Percentiles rank a stretch among this genome's conserved stretches.
These are phyloP conservation scores for Lecanosticta acicola DNA, from an alignment of 2,329 filamentous ascomycete species.

Conservation along the genomic window DNA sequence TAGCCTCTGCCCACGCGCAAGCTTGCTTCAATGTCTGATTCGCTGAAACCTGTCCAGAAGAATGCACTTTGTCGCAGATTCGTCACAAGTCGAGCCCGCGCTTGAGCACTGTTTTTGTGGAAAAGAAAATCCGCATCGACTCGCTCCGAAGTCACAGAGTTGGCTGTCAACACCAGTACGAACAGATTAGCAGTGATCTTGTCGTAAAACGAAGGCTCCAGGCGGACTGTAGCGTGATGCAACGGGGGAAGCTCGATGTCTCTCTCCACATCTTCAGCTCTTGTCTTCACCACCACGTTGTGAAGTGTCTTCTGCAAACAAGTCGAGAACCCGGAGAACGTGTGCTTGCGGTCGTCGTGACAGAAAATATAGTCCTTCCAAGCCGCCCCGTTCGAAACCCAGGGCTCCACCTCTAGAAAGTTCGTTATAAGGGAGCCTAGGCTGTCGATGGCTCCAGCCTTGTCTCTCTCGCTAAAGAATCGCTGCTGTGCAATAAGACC, in stretches of 20 bases:
- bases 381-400: conserved; percentile 61
- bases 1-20: conserved; percentile 65
- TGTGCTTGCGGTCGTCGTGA: conserved; percentile 48
- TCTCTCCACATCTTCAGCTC: conserved; percentile 60
- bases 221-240: conserved; percentile 62
- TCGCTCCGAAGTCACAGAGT: conserved; percentile 81
- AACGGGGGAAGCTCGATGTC: conserved; percentile 65
- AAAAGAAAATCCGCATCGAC: conserved; percentile 85
- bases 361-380: conserved; percentile 67
- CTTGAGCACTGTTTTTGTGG: conserved; percentile 64
- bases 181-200: conserved; percentile 79
- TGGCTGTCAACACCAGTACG: conserved; percentile 74
- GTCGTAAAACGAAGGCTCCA: conserved; percentile 81
- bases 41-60: conserved; percentile 72
- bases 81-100: conserved; percentile 61
- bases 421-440: conserved; percentile 60
- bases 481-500: conserved; percentile 37
- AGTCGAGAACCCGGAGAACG: conserved; percentile 56
- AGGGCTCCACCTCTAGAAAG: conserved; percentile 72
- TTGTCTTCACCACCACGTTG: conserved; percentile 71
- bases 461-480: conserved; percentile 37
- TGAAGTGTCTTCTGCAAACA: conserved; percentile 67
- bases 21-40: conserved; percentile 56
- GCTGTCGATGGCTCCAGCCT: conserved; percentile 48
- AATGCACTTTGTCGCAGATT: conserved; percentile 82